Percentiles rank a stretch among this genome's conserved stretches.
These are phyloP conservation scores for Astragalus membranaceus DNA, from an alignment of 306 rosid genomes.

Conservation along the genomic window DNA sequence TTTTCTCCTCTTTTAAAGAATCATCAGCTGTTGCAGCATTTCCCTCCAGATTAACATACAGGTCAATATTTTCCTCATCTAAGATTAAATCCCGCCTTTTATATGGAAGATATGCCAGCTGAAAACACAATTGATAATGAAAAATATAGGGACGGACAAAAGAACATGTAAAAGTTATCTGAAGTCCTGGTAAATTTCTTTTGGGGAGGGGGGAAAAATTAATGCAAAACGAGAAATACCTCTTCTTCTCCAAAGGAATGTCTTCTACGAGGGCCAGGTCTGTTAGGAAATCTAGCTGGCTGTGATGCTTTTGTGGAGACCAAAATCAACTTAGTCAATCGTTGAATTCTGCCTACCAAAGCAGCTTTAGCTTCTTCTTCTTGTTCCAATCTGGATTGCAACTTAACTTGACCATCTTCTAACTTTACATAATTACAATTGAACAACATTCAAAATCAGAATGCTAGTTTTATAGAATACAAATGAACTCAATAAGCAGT, in stretches of 20 bases:
- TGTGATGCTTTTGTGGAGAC: constrained; percentile 83
- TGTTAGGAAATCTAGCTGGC: constrained; percentile 60
- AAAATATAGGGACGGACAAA: neutral
- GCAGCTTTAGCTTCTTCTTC: constrained; percentile 99
- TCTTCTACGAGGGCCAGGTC: constrained; percentile 70
- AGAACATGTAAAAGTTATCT: neutral
- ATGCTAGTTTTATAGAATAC: constrained; percentile 6
- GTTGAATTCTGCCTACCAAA: constrained; percentile 87
- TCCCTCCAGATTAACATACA: constrained; percentile 69
- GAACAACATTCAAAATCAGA: constrained; percentile 33
- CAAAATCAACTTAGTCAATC: constrained; percentile 92
- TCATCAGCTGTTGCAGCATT: constrained; percentile 53
- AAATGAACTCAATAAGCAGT: neutral
- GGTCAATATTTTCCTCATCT: constrained; percentile 82
- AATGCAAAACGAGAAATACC: constrained; percentile 25
- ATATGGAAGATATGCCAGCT: constrained; percentile 97
- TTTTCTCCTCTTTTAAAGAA: constrained; percentile 73
- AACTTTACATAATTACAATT: constrained; percentile 54
- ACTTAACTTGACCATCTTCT: constrained; percentile 89
- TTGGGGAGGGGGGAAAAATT: neutral
- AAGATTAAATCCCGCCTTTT: constrained; percentile 83
- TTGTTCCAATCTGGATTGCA: constrained; percentile 95
- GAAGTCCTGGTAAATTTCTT: neutral
- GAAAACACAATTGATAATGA: constrained; percentile 32
- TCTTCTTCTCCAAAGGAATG: constrained; percentile 94